phyloP scores from a whole-genome alignment of 768 basidiomycete species.

The Suillus luteus region DNA sequence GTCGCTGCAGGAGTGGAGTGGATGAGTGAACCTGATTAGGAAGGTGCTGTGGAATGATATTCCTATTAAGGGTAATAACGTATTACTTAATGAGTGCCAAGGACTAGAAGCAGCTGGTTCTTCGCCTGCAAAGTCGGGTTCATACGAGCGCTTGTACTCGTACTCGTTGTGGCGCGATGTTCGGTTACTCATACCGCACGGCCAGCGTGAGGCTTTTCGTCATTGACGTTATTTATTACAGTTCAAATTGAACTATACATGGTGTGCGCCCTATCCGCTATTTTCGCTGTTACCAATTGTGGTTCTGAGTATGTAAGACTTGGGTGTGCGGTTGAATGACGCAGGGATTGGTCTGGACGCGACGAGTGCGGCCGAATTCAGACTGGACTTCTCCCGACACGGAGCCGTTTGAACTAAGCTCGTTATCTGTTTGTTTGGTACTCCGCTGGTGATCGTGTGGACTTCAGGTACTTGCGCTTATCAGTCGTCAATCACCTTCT shows the following conservation, averaged over 20 bases:
- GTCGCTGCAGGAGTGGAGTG: neutral
- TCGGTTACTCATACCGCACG: conserved; percentile 4
- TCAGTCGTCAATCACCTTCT: conserved; percentile 12
- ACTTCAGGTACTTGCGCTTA: conserved; percentile 10
- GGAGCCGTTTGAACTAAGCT: neutral
- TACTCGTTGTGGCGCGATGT: conserved; percentile 1
- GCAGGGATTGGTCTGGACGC: neutral
- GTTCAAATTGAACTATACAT: neutral
- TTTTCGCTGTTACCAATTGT: conserved; percentile 23
- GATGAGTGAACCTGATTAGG: conserved; percentile 27
- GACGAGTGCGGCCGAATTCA: neutral
- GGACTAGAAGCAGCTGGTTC: neutral
- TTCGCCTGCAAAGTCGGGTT: conserved; percentile 4
- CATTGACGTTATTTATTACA: neutral
- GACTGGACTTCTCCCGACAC: conserved; percentile 1
- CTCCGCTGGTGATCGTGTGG: too few species aligned
- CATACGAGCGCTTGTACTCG: too few species aligned
- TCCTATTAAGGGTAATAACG: conserved; percentile 4
- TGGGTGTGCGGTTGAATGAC: too few species aligned
- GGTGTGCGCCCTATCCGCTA: conserved; percentile 13
- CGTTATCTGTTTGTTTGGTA: too few species aligned
- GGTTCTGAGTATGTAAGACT: neutral
- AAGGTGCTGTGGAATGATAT: conserved; percentile 34
- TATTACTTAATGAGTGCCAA: too few species aligned
- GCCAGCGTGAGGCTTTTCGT: neutral